These are phyloP conservation scores for Hanseniaspora singularis DNA, from an alignment of 805 yeast species.

Conservation along the genomic window DNA sequence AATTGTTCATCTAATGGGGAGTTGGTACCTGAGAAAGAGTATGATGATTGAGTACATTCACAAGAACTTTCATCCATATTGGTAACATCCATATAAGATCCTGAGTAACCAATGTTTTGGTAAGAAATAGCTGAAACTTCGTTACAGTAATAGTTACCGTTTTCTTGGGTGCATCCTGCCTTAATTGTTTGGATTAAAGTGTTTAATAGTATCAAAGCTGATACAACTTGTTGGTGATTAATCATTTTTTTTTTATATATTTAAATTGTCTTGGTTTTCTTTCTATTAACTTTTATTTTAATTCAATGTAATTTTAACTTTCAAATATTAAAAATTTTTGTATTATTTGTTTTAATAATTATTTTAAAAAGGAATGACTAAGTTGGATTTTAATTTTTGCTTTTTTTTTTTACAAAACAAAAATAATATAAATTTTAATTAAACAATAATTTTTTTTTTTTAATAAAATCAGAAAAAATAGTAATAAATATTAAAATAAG, in stretches of 20 bases:
- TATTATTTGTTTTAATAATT: not conserved
- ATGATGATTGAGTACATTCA: slow-evolving; percentile 48
- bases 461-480: no score
- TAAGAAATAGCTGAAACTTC: slow-evolving; percentile 55
- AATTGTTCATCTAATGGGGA: slow-evolving; percentile 58
- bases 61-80: slow-evolving; percentile 63
- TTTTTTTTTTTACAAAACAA: not conserved
- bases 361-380: slow-evolving; percentile 23
- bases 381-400: slow-evolving; percentile 20
- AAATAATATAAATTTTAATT: not conserved
- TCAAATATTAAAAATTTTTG: not conserved
- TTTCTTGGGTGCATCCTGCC: slow-evolving; percentile 37
- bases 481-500: no score
- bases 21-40: slow-evolving; percentile 49
- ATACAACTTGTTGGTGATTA: not conserved
- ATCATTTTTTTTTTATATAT: not conserved
- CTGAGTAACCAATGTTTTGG: slow-evolving; percentile 69
- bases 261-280: not conserved
- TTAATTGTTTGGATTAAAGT: slow-evolving; percentile 25
- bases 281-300: not conserved
- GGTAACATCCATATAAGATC: slow-evolving; percentile 71
- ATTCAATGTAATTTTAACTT: not conserved
- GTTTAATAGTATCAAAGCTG: slow-evolving; percentile 19
- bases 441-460: no score
- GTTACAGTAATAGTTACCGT: slow-evolving; percentile 78